phyloP scores from a whole-genome alignment of 257 asterid genomes.

The Solanum arcanum region DNA sequence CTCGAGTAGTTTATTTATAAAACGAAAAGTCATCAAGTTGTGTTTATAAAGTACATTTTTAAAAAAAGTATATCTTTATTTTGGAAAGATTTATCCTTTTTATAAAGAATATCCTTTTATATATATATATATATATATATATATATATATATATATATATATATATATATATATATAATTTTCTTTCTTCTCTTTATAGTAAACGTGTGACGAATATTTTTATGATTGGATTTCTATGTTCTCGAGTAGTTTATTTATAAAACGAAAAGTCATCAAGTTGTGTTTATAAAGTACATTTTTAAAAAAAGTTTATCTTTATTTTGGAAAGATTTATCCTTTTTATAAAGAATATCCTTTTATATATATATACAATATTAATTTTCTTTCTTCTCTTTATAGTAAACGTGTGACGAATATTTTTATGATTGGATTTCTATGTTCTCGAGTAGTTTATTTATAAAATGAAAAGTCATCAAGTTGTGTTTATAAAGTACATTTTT shows the following conservation, averaged over 20 bases:
- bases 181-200: too few relatives aligned
- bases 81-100: background rate
- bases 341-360: too few relatives aligned
- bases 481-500: background rate
- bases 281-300: too few relatives aligned
- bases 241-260: too few relatives aligned
- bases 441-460: background rate
- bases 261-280: too few relatives aligned
- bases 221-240: too few relatives aligned
- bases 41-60: background rate
- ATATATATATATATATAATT: too few relatives aligned
- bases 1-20: background rate
- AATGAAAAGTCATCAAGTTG: background rate
- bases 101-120: background rate
- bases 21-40: background rate
- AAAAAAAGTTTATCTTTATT: too few relatives aligned
- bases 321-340: too few relatives aligned
- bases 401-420: background rate
- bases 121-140: too few relatives aligned
- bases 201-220: too few relatives aligned
- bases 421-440: background rate
- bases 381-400: background rate
- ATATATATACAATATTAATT: background rate
- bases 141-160: too few relatives aligned
- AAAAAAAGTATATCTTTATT: background rate